A percentile compares a stretch with the other conserved stretches of the same genome.
Conservation (phyloP, 805 yeast species). For the Komagataella pastoris region DNA sequence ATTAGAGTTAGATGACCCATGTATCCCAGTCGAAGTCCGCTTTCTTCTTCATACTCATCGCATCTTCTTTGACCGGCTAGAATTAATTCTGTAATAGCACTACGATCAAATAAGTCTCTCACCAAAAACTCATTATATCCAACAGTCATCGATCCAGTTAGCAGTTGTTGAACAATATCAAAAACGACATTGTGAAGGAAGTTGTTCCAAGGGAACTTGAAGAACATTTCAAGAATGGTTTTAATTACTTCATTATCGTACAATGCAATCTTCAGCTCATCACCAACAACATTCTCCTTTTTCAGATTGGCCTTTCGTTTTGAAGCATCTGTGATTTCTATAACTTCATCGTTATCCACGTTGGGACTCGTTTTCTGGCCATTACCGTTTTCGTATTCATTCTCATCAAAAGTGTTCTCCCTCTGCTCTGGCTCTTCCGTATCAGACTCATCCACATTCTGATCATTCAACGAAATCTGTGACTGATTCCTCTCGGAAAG, state of each 20-base stretch:
- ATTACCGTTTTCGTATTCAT: slow-evolving; percentile 10
- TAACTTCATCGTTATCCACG: slow-evolving; percentile 17
- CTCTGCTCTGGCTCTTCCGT: slow-evolving; percentile 2
- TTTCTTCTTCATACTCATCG: slow-evolving; percentile 42
- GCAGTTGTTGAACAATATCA: slow-evolving; percentile 88
- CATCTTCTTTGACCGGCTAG: slow-evolving; percentile 50
- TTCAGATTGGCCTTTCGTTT: slow-evolving; percentile 11
- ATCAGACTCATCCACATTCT: slow-evolving; percentile 11
- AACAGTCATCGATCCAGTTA: slow-evolving; percentile 75
- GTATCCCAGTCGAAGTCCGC: slow-evolving; percentile 70
- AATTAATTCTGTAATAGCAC: slow-evolving; percentile 41
- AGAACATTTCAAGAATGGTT: slow-evolving; percentile 60
- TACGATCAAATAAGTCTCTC: slow-evolving; percentile 58
- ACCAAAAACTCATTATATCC: slow-evolving; percentile 75
- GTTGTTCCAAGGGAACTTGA: slow-evolving; percentile 91
- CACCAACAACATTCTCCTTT: slow-evolving; percentile 58
- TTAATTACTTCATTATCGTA: slow-evolving; percentile 61
- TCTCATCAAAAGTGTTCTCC: slow-evolving; percentile 4
- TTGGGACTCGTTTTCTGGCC: slow-evolving; percentile 23
- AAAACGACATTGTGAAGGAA: slow-evolving; percentile 95
- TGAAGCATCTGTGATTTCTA: slow-evolving; percentile 5
- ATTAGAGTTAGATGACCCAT: slow-evolving; percentile 95
- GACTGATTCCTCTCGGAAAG: neutral
- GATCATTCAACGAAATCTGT: slow-evolving; percentile 10
- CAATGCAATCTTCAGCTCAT: slow-evolving; percentile 68